Evolutionary conservation across 1,284 basidiomycete genomes (phyloP).

Genomic region (Pisolithus thermaeus): DNA sequence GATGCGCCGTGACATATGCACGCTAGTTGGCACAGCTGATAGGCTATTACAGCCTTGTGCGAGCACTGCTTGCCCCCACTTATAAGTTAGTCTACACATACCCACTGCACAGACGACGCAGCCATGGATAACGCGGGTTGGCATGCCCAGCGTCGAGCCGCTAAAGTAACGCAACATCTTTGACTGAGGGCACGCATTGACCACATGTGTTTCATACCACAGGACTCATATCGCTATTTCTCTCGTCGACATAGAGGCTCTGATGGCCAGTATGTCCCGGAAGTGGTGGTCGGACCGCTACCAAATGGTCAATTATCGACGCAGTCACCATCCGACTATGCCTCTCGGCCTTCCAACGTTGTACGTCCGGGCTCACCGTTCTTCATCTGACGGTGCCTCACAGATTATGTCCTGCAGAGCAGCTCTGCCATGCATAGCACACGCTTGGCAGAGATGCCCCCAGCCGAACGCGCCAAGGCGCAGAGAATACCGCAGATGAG

Average conservation of each 20-base stretch:
- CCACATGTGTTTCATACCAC: neutral
- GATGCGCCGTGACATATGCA: neutral
- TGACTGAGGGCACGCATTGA: neutral
- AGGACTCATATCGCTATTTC: slow-evolving; percentile 39
- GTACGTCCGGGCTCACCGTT: slow-evolving; percentile 6
- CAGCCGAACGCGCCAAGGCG: slow-evolving; percentile 58
- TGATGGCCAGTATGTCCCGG: slow-evolving; percentile 47
- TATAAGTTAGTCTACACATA: neutral
- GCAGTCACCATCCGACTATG: slow-evolving; percentile 32
- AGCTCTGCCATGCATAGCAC: slow-evolving; percentile 31
- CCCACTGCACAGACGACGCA: neutral
- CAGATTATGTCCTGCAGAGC: slow-evolving; percentile 1
- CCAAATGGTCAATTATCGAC: slow-evolving; percentile 39
- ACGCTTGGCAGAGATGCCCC: slow-evolving; percentile 45
- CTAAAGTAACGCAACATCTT: slow-evolving; percentile 31
- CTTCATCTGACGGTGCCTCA: slow-evolving; percentile 8
- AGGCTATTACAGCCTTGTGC: neutral
- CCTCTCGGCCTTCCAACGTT: slow-evolving; percentile 4
- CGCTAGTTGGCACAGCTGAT: too few species aligned
- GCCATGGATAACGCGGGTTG: slow-evolving; percentile 67
- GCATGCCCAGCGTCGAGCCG: slow-evolving; percentile 52
- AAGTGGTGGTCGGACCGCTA: slow-evolving; percentile 54
- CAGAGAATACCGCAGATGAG: slow-evolving; percentile 58
- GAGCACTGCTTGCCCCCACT: neutral
- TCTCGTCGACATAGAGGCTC: slow-evolving; percentile 37